Conservation (phyloP, 345 rosid genomes). For the Salix exigua region DNA sequence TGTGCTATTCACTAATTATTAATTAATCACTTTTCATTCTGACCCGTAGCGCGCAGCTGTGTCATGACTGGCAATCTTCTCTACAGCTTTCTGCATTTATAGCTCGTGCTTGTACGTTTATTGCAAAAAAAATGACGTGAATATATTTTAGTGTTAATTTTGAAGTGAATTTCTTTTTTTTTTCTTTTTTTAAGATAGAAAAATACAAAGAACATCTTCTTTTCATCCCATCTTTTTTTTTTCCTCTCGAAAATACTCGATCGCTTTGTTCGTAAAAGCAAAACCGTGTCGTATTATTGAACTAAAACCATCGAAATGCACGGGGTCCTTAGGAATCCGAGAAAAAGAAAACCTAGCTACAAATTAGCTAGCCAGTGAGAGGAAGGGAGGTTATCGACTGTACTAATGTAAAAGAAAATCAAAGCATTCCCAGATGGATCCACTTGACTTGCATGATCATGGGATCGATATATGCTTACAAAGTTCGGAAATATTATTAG, state of each 20-base stretch:
- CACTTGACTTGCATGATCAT: slow-evolving; percentile 20
- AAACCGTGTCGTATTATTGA: slow-evolving; percentile 39
- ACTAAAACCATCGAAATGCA: slow-evolving; percentile 1
- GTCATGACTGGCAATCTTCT: neutral
- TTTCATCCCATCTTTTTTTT: no score
- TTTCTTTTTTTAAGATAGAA: no score
- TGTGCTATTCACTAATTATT: neutral
- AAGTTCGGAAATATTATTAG: neutral
- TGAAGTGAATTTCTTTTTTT: no score
- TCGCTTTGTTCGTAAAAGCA: slow-evolving; percentile 32
- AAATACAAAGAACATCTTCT: no score
- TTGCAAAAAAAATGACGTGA: no score
- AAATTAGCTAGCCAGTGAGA: neutral
- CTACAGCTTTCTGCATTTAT: neutral
- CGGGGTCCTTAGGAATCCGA: slow-evolving; percentile 29
- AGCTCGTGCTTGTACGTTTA: neutral
- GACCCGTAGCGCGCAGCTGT: neutral
- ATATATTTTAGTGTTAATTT: no score
- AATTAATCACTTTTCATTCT: neutral
- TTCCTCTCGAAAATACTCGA: no score
- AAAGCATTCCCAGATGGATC: slow-evolving; percentile 18
- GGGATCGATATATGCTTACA: neutral
- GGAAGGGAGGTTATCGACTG: neutral
- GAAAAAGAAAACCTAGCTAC: slow-evolving; percentile 3
- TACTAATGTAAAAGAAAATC: slow-evolving; percentile 1